Evolutionary conservation across 2,329 filamentous ascomycete genomes (phyloP).

Genomic region (Beauveria varroae): DNA sequence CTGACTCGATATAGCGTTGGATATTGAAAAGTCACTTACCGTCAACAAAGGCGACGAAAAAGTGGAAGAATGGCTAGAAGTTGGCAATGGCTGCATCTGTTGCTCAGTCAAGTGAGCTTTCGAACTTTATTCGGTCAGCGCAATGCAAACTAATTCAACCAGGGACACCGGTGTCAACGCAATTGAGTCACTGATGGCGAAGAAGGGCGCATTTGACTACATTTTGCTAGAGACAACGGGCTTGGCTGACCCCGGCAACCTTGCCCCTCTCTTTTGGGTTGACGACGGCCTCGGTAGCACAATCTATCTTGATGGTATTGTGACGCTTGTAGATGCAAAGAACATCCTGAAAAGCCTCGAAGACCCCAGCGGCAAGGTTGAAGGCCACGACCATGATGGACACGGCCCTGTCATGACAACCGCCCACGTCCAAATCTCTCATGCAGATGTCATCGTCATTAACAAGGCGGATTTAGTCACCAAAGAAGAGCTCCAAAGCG

Average conservation of each 20-base stretch:
- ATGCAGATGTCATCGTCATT: constrained; percentile 89
- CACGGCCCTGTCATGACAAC: constrained; percentile 72
- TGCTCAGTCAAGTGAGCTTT: constrained; percentile 78
- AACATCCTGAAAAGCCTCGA: constrained; percentile 81
- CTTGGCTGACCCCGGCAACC: constrained; percentile 88
- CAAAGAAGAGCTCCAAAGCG: constrained; percentile 56
- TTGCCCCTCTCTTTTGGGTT: constrained; percentile 95
- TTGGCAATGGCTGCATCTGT: constrained; percentile 95
- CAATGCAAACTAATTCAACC: constrained; percentile 17
- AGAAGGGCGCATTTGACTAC: constrained; percentile 91
- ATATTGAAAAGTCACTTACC: constrained; percentile 93
- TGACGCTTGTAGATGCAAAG: constrained; percentile 91
- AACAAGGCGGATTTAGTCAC: constrained; percentile 89
- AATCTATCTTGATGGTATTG: constrained; percentile 94
- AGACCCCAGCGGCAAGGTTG: constrained; percentile 52
- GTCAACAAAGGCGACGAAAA: constrained; percentile 77
- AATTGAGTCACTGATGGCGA: constrained; percentile 92
- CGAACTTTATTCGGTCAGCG: neutral
- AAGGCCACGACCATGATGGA: constrained; percentile 43
- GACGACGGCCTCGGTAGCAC: constrained; percentile 91
- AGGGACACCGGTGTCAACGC: constrained; percentile 90
- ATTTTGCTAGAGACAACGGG: constrained; percentile 96
- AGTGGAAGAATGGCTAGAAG: constrained; percentile 89
- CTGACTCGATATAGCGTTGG: constrained; percentile 53
- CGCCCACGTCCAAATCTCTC: constrained; percentile 92